phyloP scores from a whole-genome alignment of 2,329 filamentous ascomycete species.

The Ceratocystis huliohia region DNA sequence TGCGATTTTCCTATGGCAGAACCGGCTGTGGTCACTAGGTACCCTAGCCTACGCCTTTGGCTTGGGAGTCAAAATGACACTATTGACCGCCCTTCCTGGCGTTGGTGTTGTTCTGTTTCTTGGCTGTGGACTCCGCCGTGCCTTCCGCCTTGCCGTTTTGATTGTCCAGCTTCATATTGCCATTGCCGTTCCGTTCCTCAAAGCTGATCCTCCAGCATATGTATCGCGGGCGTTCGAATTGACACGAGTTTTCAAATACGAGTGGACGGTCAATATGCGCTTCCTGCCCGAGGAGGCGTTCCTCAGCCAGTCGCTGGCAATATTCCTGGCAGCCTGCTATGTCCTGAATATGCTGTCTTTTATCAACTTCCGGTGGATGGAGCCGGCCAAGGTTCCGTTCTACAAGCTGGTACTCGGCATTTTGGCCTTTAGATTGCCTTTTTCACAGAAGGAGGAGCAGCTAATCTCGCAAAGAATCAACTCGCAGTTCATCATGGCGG shows the following conservation, averaged over 20 bases:
- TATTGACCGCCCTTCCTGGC: conserved; percentile 71
- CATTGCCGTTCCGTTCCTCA: conserved; percentile 54
- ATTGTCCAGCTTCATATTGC: conserved; percentile 68
- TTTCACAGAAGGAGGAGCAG: conserved; percentile 40
- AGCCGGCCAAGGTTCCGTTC: conserved; percentile 48
- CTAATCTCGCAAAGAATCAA: conserved; percentile 48
- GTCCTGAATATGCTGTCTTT: conserved; percentile 53
- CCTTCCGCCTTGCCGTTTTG: conserved; percentile 55
- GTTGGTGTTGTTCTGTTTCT: conserved; percentile 66
- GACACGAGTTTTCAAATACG: conserved; percentile 80
- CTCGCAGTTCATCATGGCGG: conserved; percentile 61
- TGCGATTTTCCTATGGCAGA: conserved; percentile 68
- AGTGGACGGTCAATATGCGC: conserved; percentile 98
- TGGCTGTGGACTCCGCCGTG: conserved; percentile 55
- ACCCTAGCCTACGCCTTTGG: conserved; percentile 63
- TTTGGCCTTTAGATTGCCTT: conserved; percentile 34
- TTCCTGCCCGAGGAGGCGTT: conserved; percentile 80
- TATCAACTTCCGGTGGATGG: conserved; percentile 56
- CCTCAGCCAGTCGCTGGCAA: conserved; percentile 54
- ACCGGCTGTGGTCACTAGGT: conserved; percentile 58
- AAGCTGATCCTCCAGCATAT: conserved; percentile 56
- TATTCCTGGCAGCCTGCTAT: conserved; percentile 54
- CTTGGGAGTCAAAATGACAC: conserved; percentile 87
- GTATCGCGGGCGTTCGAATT: conserved; percentile 78
- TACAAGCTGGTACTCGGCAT: conserved; percentile 39